phyloP scores from a whole-genome alignment of 2,329 filamentous ascomycete genomes.

The Xylaria sp. region DNA sequence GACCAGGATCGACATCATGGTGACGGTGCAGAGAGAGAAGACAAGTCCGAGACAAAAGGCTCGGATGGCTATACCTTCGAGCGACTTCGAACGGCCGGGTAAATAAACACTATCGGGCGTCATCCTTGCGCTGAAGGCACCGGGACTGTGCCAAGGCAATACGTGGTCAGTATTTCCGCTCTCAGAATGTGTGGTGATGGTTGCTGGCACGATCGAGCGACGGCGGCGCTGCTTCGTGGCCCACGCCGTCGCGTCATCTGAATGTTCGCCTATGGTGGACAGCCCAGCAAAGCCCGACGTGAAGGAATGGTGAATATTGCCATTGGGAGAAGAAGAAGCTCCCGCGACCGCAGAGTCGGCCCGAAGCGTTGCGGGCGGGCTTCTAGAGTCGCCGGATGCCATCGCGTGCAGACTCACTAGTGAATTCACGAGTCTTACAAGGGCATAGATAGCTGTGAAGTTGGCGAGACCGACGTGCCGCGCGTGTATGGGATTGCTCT shows the following conservation, averaged over 20 bases:
- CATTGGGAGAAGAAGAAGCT: neutral
- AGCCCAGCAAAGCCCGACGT: constrained; percentile 19
- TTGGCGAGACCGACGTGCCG: too few species aligned
- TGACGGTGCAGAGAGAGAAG: constrained; percentile 35
- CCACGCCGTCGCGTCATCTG: constrained; percentile 27
- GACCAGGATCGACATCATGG: constrained; percentile 32
- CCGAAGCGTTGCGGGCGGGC: constrained; percentile 1
- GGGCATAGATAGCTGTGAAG: neutral
- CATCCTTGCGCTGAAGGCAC: constrained; percentile 26
- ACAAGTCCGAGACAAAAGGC: constrained; percentile 49
- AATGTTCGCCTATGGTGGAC: constrained; percentile 17
- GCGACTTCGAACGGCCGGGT: constrained; percentile 48
- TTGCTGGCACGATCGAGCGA: constrained; percentile 11
- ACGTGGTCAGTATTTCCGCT: constrained; percentile 26
- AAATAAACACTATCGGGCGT: constrained; percentile 38
- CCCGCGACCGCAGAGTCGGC: neutral
- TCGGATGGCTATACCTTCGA: constrained; percentile 54
- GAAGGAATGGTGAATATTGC: neutral
- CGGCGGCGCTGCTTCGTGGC: constrained; percentile 26
- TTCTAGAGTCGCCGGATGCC: neutral
- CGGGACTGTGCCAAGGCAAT: constrained; percentile 32
- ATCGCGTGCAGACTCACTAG: neutral
- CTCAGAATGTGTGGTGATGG: constrained; percentile 4
- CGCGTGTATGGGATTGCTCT: too few species aligned
- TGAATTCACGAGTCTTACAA: neutral